Conservation (phyloP, 257 asterid genomes). For the Solanum piurae region DNA sequence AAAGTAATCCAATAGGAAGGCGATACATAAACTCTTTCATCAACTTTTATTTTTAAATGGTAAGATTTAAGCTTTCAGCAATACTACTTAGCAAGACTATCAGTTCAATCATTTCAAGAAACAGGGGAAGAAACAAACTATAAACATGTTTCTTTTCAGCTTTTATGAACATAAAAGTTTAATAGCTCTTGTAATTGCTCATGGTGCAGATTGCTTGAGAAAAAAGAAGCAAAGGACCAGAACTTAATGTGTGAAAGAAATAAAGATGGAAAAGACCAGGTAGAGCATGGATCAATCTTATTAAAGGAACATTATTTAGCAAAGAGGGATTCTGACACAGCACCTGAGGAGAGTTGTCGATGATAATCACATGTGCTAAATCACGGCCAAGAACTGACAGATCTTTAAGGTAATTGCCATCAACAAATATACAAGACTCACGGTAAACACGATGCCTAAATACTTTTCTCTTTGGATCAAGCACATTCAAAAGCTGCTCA, state of each 20-base stretch:
- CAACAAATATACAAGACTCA: slow-evolving; percentile 81
- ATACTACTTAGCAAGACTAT: background rate
- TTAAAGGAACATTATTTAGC: background rate
- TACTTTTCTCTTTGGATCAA: slow-evolving; percentile 84
- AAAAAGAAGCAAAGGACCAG: background rate
- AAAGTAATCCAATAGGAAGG: background rate
- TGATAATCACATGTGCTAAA: slow-evolving; percentile 64
- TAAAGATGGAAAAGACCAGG: background rate
- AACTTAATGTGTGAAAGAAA: background rate
- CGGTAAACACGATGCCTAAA: slow-evolving; percentile 95
- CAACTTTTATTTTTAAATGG: background rate
- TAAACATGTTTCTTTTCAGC: background rate
- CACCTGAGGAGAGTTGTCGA: slow-evolving; percentile 99
- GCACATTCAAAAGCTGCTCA: slow-evolving; percentile 73
- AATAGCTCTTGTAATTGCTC: background rate
- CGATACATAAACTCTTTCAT: background rate
- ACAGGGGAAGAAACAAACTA: background rate
- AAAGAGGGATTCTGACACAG: background rate
- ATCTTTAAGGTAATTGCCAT: slow-evolving; percentile 92
- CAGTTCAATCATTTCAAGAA: background rate
- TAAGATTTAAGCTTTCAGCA: background rate
- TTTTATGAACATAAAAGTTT: background rate
- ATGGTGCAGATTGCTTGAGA: background rate
- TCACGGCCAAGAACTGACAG: slow-evolving; percentile 98
- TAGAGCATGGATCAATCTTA: background rate